Conservation (phyloP, 805 yeast genomes). For the Jamesozyma jinghongensis region DNA sequence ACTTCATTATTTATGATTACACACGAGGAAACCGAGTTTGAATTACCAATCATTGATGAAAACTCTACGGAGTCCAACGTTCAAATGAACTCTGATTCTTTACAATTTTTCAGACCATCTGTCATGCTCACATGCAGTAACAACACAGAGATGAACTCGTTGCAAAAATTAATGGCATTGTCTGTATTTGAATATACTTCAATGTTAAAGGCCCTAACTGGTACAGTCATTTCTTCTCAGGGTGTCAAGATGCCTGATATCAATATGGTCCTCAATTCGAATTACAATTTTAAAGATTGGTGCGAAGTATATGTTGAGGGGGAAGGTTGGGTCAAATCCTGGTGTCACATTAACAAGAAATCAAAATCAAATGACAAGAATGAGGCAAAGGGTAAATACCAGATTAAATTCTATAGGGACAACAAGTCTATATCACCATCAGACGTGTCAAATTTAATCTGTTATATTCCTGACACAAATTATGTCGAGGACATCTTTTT, state of each 20-base stretch:
- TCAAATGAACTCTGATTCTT: neutral
- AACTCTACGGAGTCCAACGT: constrained; percentile 1
- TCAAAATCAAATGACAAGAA: constrained; percentile 3
- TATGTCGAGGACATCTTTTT: constrained; percentile 24
- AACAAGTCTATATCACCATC: constrained; percentile 18
- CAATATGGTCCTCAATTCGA: constrained; percentile 20
- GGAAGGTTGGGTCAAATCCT: constrained; percentile 27
- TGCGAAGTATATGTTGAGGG: constrained; percentile 26
- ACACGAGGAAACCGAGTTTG: neutral
- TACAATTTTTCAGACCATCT: constrained; percentile 4
- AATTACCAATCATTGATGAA: neutral
- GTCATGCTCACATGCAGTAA: constrained; percentile 3
- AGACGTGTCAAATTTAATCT: constrained; percentile 19
- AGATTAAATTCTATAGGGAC: constrained; percentile 24
- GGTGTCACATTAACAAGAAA: constrained; percentile 27
- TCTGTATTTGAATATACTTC: constrained; percentile 23
- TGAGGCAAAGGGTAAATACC: constrained; percentile 18
- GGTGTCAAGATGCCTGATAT: constrained; percentile 25
- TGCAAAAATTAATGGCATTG: constrained; percentile 9
- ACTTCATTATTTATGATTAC: constrained; percentile 1
- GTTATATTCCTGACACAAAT: constrained; percentile 24
- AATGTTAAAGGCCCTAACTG: constrained; percentile 23
- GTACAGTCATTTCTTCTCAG: constrained; percentile 19
- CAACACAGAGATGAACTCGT: neutral
- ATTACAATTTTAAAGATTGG: constrained; percentile 29